Base-by-base conservation (phyloP, 305 asterid species). In the Ruellia speciosa region DNA sequence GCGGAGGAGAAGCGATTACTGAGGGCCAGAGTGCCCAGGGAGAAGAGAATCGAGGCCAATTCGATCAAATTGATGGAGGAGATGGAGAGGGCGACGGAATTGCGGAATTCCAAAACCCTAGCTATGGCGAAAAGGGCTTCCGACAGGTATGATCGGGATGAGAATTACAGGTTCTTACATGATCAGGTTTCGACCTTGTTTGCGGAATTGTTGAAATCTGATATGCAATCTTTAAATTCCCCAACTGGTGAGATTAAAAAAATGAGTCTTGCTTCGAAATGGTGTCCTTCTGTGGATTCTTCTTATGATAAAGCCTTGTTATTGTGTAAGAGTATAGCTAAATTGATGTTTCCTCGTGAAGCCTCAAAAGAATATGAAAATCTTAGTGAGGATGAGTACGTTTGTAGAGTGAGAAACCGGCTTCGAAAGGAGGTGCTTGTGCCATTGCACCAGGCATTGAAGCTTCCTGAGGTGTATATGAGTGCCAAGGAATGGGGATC, bases 261-360 rank as follows among this genome's bases (percentile, higher is more conserved):
- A 5, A 60, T 77, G 33, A 68, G 71, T 20, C 68, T 71, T 3
- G 81, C 83, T 28, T 72, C 75, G 1, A 80, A 77, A 49, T 80
- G 81, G 81, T 74, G 81, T 53, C 83, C 86, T 3, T 28, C 63
- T 2, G 41, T 77, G 37, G 77, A 72, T 58, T 72, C 77, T 9
- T 66, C 73, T 0, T 77, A 67, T 43, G 81, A 80, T 68, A 58
- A 62, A 48, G 24, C 66, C 8, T 60, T 71, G 2, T 35, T 77
- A 60, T 43, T 80, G 12, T 77, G 87, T 14, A 70, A 63, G 28
- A 64, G 61, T 45, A 52, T 80, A 31, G 71, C 64, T 0, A 73
- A 67, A 16, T 48, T 55, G 53, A 15, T 75, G 54, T 77, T 75
- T 19, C 80, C 81, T 0, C 43, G 49, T 8, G 77, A 73, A 3